These are phyloP conservation scores for Lyophyllum semitale DNA, from an alignment of 768 basidiomycete genomes.

Conservation along the genomic window DNA sequence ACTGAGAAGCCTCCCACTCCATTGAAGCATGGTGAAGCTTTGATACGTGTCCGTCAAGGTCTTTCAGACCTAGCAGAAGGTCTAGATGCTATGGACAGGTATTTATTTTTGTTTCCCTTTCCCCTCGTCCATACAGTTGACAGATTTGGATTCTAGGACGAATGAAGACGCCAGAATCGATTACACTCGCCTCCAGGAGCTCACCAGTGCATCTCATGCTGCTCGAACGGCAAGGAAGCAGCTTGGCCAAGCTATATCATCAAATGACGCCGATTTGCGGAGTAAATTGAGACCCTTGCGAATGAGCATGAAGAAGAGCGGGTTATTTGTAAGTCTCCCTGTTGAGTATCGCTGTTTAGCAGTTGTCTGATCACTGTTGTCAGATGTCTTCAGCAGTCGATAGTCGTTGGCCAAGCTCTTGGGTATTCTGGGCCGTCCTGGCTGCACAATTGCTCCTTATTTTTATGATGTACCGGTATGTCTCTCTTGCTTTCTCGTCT, in stretches of 20 bases:
- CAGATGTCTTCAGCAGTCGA: constrained; percentile 13
- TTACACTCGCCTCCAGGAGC: constrained; percentile 22
- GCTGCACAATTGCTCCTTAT: constrained; percentile 47
- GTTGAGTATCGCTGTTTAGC: not conserved
- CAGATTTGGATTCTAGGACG: constrained; percentile 31
- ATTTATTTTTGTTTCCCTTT: constrained; percentile 12
- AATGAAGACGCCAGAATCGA: constrained; percentile 37
- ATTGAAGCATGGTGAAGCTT: constrained; percentile 48
- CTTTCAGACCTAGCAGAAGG: constrained; percentile 58
- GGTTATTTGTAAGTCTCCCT: constrained; percentile 36
- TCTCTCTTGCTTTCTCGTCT: not conserved
- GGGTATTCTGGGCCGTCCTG: constrained; percentile 35
- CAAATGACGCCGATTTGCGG: constrained; percentile 38
- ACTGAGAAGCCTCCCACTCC: constrained; percentile 21
- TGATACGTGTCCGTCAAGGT: constrained; percentile 59
- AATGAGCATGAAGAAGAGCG: constrained; percentile 36
- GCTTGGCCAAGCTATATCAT: constrained; percentile 40
- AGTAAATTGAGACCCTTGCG: constrained; percentile 33
- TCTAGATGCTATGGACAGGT: constrained; percentile 63
- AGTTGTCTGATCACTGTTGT: constrained; percentile 5
- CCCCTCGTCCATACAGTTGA: constrained; percentile 4
- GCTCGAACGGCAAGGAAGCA: constrained; percentile 47
- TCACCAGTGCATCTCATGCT: constrained; percentile 14
- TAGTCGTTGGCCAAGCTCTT: constrained; percentile 26
- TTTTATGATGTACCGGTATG: constrained; percentile 62